Base-by-base conservation (phyloP, 805 yeast genomes). In the Zygosaccharomyces bailii region DNA sequence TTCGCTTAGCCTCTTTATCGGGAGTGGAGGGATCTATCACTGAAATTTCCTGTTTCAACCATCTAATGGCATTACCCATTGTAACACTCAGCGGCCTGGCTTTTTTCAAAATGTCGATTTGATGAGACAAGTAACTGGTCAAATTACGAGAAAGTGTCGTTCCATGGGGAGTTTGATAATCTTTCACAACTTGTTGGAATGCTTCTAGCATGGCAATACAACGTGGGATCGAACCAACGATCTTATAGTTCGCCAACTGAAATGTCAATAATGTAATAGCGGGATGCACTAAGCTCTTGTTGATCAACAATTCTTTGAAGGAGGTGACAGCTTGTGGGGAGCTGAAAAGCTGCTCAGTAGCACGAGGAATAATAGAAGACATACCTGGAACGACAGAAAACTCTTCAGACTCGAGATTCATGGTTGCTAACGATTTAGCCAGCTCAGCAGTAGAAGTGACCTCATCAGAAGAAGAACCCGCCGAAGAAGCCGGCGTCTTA, bases 1-100 rank as follows among this genome's bases (percentile, higher is more conserved):
- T 68, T 10, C 61, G 65, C 60, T 87, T 89, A 20, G 96, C 96
- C 24, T 75, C 75, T 13, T 52, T 48, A 45, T 70, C 74, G 2
- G 69, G 59, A 23, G 79, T 71, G 50, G 86, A 95, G 44, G 90
- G 81, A 46, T 89, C 82, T 39, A 91, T 79, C 34, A 78, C 74
- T 0, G 96, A 80, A 44, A 93, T 91, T 63, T 86, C 91, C 69
- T 91, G 98, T 60, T 93, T 93, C 51, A 93, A 74, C 96, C 97
- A 90, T 57, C 99, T 79, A 53, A 93, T 93, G 2, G 97, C 91
- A 69, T 90, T 93, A 43, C 99, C 99, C 99, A 93, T 93, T 1
- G 96, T 78, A 2, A 90, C 86, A 44, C 93, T 81, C 39, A 93
- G 73, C 1, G 98, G 97, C 51, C 99, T 79, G 2, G 96, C 90